Conservation (phyloP, 169 alveolate genomes). For the Eimeria necatrix region DNA sequence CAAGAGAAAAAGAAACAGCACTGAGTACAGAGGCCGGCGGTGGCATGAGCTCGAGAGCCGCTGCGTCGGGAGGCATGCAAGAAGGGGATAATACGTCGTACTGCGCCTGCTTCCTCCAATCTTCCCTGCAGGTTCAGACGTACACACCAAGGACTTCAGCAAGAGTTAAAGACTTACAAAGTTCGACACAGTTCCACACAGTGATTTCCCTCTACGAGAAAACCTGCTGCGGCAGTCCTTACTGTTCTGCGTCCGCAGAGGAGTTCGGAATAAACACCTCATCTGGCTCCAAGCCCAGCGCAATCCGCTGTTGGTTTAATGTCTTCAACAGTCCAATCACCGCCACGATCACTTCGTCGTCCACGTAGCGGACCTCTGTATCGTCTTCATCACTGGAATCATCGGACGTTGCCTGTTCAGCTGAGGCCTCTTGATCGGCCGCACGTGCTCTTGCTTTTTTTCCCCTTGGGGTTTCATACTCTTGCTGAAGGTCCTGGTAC, state of each 20-base stretch:
- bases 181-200: not conserved
- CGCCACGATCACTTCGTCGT: slow-evolving; percentile 72
- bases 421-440: not conserved
- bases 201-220: not conserved
- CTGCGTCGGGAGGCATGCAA: slow-evolving; percentile 76
- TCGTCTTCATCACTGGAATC: slow-evolving; percentile 75
- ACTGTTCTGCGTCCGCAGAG: slow-evolving; percentile 54
- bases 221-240: not conserved
- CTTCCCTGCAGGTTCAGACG: slow-evolving; percentile 19
- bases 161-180: too few species aligned
- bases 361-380: slow-evolving; percentile 74
- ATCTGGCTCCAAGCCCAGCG: slow-evolving; percentile 63
- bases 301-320: slow-evolving; percentile 56
- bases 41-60: slow-evolving; percentile 77
- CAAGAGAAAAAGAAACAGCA: slow-evolving; percentile 34
- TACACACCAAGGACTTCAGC: not conserved
- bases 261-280: slow-evolving; percentile 67
- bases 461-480: slow-evolving; percentile 58
- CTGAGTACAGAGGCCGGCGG: slow-evolving; percentile 74
- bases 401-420: slow-evolving; percentile 1
- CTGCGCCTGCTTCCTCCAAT: slow-evolving; percentile 69
- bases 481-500: slow-evolving; percentile 66
- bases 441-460: not conserved
- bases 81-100: slow-evolving; percentile 77
- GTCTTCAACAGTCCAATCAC: slow-evolving; percentile 56